Percentiles rank a stretch among this genome's conserved stretches.
Evolutionary conservation across 2,329 filamentous ascomycete species (phyloP).

Genomic region (Aureobasidium musti): DNA sequence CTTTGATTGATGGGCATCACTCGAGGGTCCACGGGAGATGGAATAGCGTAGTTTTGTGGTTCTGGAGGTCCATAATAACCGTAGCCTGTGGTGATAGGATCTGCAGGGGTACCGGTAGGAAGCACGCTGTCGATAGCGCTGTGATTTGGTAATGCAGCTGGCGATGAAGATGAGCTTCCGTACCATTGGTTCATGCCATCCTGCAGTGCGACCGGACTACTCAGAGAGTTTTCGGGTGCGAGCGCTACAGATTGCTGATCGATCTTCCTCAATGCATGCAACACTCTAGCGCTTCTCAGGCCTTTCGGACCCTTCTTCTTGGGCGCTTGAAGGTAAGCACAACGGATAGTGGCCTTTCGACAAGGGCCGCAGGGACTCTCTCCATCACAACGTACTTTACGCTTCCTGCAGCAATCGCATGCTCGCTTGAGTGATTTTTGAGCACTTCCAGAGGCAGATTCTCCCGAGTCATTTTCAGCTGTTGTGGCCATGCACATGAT

Average conservation of each 20-base stretch:
- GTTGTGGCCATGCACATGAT: slow-evolving; percentile 28
- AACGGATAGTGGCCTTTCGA: slow-evolving; percentile 41
- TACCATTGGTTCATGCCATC: slow-evolving; percentile 28
- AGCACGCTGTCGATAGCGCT: background rate
- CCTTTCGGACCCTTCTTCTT: slow-evolving; percentile 45
- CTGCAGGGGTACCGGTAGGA: background rate
- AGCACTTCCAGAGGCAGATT: slow-evolving; percentile 21
- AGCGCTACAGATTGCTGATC: slow-evolving; percentile 37
- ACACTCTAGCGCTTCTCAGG: slow-evolving; percentile 40
- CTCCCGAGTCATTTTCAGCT: slow-evolving; percentile 26
- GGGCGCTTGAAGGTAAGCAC: slow-evolving; percentile 42
- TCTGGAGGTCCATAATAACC: slow-evolving; percentile 11
- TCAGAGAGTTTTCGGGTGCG: slow-evolving; percentile 35
- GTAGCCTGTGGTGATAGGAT: slow-evolving; percentile 10
- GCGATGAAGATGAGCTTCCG: slow-evolving; percentile 29
- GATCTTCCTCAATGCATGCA: slow-evolving; percentile 41
- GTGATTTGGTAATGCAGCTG: background rate
- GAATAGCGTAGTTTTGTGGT: background rate
- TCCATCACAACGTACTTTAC: slow-evolving; percentile 43
- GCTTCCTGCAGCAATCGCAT: slow-evolving; percentile 44
- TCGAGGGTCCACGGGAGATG: background rate
- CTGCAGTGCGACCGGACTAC: slow-evolving; percentile 32
- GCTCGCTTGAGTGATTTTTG: slow-evolving; percentile 37
- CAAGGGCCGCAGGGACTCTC: slow-evolving; percentile 41
- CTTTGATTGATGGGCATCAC: background rate